Percentiles rank a stretch among this genome's conserved stretches.
Evolutionary conservation across 2,329 filamentous ascomycete genomes (phyloP).

Genomic region (Fragosphaeria purpurea): DNA sequence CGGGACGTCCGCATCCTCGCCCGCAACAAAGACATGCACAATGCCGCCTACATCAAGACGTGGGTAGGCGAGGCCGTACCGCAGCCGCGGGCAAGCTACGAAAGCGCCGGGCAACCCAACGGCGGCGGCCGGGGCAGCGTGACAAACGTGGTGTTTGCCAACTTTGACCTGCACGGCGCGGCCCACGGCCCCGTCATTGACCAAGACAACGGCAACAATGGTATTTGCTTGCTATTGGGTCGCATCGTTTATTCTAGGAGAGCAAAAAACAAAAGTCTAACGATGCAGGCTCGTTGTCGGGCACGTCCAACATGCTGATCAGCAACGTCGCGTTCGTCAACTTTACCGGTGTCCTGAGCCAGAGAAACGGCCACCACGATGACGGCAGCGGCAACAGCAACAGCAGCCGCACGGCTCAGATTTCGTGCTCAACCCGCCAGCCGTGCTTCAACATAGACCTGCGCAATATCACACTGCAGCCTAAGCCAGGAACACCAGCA

Average conservation of each 20-base stretch:
- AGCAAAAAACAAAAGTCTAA: too few species aligned
- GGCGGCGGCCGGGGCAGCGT: conserved; percentile 43
- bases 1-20: conserved; percentile 35
- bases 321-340: conserved; percentile 39
- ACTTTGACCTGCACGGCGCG: conserved; percentile 39
- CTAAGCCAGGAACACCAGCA: conserved; percentile 9
- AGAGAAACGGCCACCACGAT: conserved; percentile 14
- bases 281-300: conserved; percentile 24
- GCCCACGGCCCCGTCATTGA: conserved; percentile 32
- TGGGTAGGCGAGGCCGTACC: conserved; percentile 39
- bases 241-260: too few species aligned
- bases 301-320: conserved; percentile 40
- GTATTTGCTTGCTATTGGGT: conserved; percentile 1
- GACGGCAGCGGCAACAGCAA: conserved; percentile 13
- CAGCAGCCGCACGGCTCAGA: conserved; percentile 25
- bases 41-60: conserved; percentile 45
- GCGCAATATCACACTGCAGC: conserved; percentile 14
- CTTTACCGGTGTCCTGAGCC: conserved; percentile 35
- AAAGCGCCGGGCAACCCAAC: conserved; percentile 35
- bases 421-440: conserved; percentile 36
- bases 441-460: conserved; percentile 41
- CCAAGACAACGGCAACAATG: conserved; percentile 39
- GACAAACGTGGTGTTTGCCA: conserved; percentile 38
- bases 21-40: conserved; percentile 36
- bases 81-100: conserved; percentile 31